Evolutionary conservation across 1,284 basidiomycete species (phyloP).

Genomic region (Marasmius fiardii): DNA sequence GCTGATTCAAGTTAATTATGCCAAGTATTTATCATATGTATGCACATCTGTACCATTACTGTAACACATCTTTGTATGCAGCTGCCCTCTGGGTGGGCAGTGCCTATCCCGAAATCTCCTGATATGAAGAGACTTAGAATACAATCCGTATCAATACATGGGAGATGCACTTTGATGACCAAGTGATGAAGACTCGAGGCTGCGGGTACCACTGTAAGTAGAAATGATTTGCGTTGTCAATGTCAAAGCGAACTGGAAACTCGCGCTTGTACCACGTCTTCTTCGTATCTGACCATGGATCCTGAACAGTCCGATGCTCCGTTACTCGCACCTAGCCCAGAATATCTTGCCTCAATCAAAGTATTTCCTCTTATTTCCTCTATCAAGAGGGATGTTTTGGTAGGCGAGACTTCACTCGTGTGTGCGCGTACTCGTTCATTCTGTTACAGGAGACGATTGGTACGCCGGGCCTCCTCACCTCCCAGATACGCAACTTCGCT

Average conservation of each 20-base stretch:
- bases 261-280: too few relatives aligned
- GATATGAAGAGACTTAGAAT: too few relatives aligned
- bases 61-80: not conserved
- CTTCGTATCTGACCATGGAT: conserved; percentile 51
- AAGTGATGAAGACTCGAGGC: too few relatives aligned
- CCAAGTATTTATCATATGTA: not conserved
- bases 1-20: not conserved
- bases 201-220: too few relatives aligned
- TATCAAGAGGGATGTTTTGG: conserved; percentile 65
- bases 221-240: too few relatives aligned
- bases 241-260: too few relatives aligned
- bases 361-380: conserved; percentile 76
- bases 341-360: conserved; percentile 55
- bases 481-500: not conserved
- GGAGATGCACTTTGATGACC: too few relatives aligned
- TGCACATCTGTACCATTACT: not conserved
- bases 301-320: conserved; percentile 36
- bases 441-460: conserved; percentile 50
- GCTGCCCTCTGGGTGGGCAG: too few relatives aligned
- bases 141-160: too few relatives aligned
- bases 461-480: conserved; percentile 25
- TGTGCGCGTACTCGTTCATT: conserved; percentile 15
- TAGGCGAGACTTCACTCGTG: conserved; percentile 32
- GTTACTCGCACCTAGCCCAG: conserved; percentile 53
- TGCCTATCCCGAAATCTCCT: too few relatives aligned